Conservation (phyloP, 352 stramenopile genomes). For the Pythium plurisporium region DNA sequence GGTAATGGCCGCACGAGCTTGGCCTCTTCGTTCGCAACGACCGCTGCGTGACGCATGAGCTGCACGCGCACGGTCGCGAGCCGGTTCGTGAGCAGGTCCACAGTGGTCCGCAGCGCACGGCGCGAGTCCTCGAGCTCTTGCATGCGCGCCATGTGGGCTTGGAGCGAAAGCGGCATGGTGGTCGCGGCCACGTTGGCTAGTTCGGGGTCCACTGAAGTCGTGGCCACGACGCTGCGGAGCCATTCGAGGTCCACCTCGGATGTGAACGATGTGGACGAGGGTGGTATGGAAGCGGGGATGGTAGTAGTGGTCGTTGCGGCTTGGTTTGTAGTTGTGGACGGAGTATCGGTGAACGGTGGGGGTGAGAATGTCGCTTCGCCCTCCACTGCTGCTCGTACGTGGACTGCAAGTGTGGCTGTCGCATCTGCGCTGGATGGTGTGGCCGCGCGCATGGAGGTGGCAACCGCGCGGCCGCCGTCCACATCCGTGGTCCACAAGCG, state of each 20-base stretch:
- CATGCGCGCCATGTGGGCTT: conserved; percentile 8
- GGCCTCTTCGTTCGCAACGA: conserved; percentile 19
- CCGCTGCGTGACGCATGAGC: conserved; percentile 3
- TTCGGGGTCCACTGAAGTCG: background rate
- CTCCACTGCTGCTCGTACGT: background rate
- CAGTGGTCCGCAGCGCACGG: background rate
- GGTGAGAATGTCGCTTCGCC: background rate
- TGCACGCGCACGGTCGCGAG: background rate
- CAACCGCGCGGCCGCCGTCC: background rate
- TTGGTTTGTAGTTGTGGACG: background rate
- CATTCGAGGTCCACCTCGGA: conserved; percentile 1
- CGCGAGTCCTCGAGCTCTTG: conserved; percentile 6
- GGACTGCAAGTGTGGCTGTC: background rate
- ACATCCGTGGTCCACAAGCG: conserved; percentile 8
- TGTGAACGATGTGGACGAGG: background rate
- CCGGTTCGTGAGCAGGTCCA: conserved; percentile 5
- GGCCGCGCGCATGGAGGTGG: background rate
- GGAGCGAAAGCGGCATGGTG: background rate
- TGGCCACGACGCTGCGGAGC: conserved; percentile 4
- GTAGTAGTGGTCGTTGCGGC: background rate
- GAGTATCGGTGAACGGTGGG: background rate
- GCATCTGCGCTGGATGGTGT: background rate
- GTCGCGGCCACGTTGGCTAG: background rate
- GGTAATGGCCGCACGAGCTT: conserved; percentile 11
- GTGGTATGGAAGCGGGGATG: background rate